phyloP scores from a whole-genome alignment of 192 early-diverging fungal genomes.

The Helicostylum pulchrum region DNA sequence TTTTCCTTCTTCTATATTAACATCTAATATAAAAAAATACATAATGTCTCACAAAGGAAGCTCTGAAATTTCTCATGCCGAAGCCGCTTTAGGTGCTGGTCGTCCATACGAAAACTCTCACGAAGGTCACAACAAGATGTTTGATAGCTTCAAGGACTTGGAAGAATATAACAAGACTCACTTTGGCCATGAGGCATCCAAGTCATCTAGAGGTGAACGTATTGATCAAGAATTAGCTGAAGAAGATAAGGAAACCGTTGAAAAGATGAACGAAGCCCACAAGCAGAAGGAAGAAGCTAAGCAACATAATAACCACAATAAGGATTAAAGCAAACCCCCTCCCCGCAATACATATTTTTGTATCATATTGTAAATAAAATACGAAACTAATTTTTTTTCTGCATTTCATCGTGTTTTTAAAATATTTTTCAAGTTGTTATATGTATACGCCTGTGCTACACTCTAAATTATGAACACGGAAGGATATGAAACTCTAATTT shows the following conservation, averaged over 20 bases:
- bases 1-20: not conserved
- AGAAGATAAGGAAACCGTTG: slow-evolving; percentile 14
- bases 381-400: not conserved
- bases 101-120: slow-evolving; percentile 11
- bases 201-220: slow-evolving; percentile 16
- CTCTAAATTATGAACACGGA: too few relatives aligned
- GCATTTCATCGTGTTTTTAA: not conserved
- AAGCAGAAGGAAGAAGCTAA: slow-evolving; percentile 7
- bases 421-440: not conserved
- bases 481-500: too few relatives aligned
- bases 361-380: slow-evolving; percentile 6
- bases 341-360: not conserved
- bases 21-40: not conserved
- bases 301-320: not conserved
- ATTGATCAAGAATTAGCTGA: slow-evolving; percentile 19
- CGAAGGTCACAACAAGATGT: slow-evolving; percentile 27
- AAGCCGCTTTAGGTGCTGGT: slow-evolving; percentile 22
- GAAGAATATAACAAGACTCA: slow-evolving; percentile 13
- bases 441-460: too few relatives aligned
- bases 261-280: slow-evolving; percentile 2
- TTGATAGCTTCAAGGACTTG: slow-evolving; percentile 12
- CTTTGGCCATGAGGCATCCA: not conserved
- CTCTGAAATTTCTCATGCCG: slow-evolving; percentile 18
- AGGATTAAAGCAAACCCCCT: not conserved
- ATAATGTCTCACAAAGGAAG: not conserved